Percentiles rank a stretch among this genome's conserved stretches.
phyloP scores from a whole-genome alignment of 352 stramenopile species.

The Phytophthora lateralis region DNA sequence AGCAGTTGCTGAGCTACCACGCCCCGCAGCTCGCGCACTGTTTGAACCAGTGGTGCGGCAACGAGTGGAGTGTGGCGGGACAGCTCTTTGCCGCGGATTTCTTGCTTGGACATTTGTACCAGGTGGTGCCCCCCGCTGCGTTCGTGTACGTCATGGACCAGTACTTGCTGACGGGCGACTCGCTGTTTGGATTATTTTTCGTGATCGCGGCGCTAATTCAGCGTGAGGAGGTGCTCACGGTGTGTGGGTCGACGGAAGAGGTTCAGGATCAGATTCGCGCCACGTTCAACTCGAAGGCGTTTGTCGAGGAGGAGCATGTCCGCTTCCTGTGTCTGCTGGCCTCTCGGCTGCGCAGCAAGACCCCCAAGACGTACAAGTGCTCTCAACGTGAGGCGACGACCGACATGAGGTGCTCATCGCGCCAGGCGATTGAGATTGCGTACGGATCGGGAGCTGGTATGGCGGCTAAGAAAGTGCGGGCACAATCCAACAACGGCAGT shows the following conservation, averaged over 20 bases:
- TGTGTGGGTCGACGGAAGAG: constrained; percentile 37
- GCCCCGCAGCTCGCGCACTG: constrained; percentile 68
- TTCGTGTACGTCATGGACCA: constrained; percentile 85
- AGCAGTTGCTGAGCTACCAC: constrained; percentile 81
- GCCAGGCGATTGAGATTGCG: constrained; percentile 61
- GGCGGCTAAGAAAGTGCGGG: constrained; percentile 22
- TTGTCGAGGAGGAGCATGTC: constrained; percentile 47
- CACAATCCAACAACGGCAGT: constrained; percentile 27
- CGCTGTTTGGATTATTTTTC: constrained; percentile 74
- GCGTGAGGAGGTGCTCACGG: constrained; percentile 42
- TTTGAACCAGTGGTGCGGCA: constrained; percentile 75
- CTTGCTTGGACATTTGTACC: constrained; percentile 72
- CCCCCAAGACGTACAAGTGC: constrained; percentile 70
- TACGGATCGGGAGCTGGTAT: constrained; percentile 44
- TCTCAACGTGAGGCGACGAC: constrained; percentile 44
- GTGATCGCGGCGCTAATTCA: constrained; percentile 64
- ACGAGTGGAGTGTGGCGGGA: constrained; percentile 67
- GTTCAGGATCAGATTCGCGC: constrained; percentile 49
- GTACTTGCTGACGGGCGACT: constrained; percentile 74
- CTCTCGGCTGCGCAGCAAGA: constrained; percentile 60
- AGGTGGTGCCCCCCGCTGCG: constrained; percentile 54
- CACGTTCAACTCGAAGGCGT: constrained; percentile 39
- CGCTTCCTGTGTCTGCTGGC: constrained; percentile 70
- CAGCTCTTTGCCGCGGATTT: constrained; percentile 59
- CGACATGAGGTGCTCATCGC: constrained; percentile 53